These are phyloP conservation scores for Penicillium macrosclerotiorum DNA, from an alignment of 495 filamentous ascomycete genomes.

Conservation along the genomic window DNA sequence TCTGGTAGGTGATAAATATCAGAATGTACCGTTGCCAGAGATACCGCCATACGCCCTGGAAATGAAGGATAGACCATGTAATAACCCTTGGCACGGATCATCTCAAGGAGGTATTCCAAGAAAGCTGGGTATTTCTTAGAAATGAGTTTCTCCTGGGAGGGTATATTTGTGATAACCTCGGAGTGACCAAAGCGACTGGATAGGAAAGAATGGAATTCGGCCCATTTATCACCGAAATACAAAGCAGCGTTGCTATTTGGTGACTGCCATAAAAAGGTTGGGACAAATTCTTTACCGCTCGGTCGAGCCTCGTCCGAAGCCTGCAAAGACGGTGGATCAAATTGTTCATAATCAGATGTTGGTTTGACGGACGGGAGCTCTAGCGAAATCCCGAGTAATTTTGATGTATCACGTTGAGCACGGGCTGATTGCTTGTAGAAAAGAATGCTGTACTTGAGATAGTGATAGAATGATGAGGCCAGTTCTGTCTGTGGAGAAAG, in stretches of 20 bases:
- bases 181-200: conserved; percentile 53
- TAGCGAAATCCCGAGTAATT: conserved; percentile 71
- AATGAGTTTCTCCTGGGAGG: conserved; percentile 32
- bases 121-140: conserved; percentile 69
- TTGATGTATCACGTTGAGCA: conserved; percentile 39
- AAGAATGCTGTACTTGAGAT: conserved; percentile 70
- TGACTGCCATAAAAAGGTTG: conserved; percentile 76
- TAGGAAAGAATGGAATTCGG: conserved; percentile 73
- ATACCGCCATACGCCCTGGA: conserved; percentile 33
- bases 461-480: conserved; percentile 74
- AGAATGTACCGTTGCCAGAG: conserved; percentile 66
- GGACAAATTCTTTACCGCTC: conserved; percentile 24
- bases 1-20: conserved; percentile 71
- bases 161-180: conserved; percentile 28
- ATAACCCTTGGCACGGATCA: conserved; percentile 71
- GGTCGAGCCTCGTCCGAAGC: conserved; percentile 15
- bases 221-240: conserved; percentile 81
- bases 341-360: conserved; percentile 51
- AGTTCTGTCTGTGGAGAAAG: conserved; percentile 75
- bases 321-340: conserved; percentile 47
- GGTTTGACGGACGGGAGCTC: conserved; percentile 62
- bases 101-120: conserved; percentile 71
- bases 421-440: conserved; percentile 68
- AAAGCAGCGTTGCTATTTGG: conserved; percentile 77
- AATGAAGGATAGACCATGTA: conserved; percentile 70